Evolutionary conservation across 176 grass and related monocot genomes (phyloP).

Genomic region (bread wheat (Triticum aestivum)): IWGSC_CS_RefSeq_v2.1 NC_057801.1:251357812-251358311

Average conservation of each 20-base stretch:
- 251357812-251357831: not conserved
- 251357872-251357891: slow-evolving; percentile 5
- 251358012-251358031: slow-evolving; percentile 30
- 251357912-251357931: not conserved
- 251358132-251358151: slow-evolving; percentile 86
- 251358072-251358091: slow-evolving; percentile 73
- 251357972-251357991: slow-evolving; percentile 11
- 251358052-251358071: slow-evolving; percentile 80
- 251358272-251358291: slow-evolving; percentile 15
- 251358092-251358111: slow-evolving; percentile 86
- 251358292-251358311: slow-evolving; percentile 11
- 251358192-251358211: slow-evolving; percentile 87
- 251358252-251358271: slow-evolving; percentile 12
- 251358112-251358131: slow-evolving; percentile 86
- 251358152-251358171: slow-evolving; percentile 75
- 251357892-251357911: not conserved
- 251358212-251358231: slow-evolving; percentile 89
- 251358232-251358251: slow-evolving; percentile 69
- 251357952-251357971: not conserved
- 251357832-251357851: not conserved
- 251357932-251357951: not conserved
- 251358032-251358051: slow-evolving; percentile 32
- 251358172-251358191: slow-evolving; percentile 64
- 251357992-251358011: not conserved
- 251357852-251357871: not conserved